Base-by-base conservation (phyloP, 2,329 filamentous ascomycete species). In the Mycosphaerella arachidis region DNA sequence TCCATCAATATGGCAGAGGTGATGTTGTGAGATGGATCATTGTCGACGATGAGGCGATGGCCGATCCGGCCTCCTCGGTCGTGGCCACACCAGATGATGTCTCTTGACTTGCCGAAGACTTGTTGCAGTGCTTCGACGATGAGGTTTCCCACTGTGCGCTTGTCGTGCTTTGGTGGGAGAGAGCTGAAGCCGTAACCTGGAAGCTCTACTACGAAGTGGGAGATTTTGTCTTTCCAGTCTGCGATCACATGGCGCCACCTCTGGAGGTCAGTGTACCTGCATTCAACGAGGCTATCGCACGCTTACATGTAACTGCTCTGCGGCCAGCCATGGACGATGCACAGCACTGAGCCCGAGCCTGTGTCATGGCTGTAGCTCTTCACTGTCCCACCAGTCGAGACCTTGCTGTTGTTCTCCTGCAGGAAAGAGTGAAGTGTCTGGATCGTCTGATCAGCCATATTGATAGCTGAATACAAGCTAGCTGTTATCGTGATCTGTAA, bases 21-120 rank as follows among this genome's bases (percentile, higher is more conserved):
- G 51, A 81, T 70, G 27, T 72, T 73, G 55, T 78, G 65, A 7
- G 63, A 57, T 4, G 72, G 58, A 8, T 71, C 63, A 37, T 70
- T 67, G 61, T 79, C 75, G 35, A 82, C 78, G 31, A 79, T 72
- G 37, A 82, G 71, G 24, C 79, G 78, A 66, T 82, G 81, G 55
- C 73, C 75, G 62, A 82, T 74, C 8, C 80, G 75, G 2, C 77
- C 80, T 46, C 81, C 80, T 33, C 79, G 77, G 65, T 82, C 80
- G 66, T 83, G 80, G 20, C 79, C 79, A 43, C 74, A 75, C 57
- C 82, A 74, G 59, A 82, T 75, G 16, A 83, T 66, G 0, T 67
- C 67, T 13, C 70, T 73, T 55, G 63, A 62, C 4, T 62, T 61
- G 27, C 64, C 62, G 60, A 80, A 75, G 43, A 73, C 65, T 4